phyloP scores from a whole-genome alignment of 1,284 basidiomycete genomes.

The Microbotryum violaceum region DNA sequence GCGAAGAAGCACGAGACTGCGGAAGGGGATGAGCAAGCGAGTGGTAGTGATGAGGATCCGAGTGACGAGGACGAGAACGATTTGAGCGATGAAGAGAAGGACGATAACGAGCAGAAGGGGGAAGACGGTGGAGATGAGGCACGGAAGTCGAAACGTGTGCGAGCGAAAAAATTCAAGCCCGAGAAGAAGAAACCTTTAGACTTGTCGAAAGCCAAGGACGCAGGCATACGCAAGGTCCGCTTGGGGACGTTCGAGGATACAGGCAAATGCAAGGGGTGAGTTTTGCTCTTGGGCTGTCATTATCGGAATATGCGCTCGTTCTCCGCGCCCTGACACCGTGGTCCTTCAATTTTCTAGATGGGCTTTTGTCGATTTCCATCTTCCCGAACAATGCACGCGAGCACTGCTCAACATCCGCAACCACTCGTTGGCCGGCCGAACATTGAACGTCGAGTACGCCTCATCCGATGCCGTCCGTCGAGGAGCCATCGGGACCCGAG shows the following conservation, averaged over 20 bases:
- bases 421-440: conserved; percentile 71
- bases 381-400: conserved; percentile 66
- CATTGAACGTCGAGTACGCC: conserved; percentile 81
- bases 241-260: conserved; percentile 94
- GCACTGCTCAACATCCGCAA: conserved; percentile 78
- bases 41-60: conserved; percentile 21
- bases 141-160: background rate
- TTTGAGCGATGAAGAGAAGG: conserved; percentile 7
- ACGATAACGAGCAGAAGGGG: conserved; percentile 10
- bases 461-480: conserved; percentile 73
- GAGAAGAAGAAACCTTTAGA: conserved; percentile 16
- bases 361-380: conserved; percentile 88
- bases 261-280: conserved; percentile 88
- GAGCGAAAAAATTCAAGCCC: conserved; percentile 12
- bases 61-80: conserved; percentile 12
- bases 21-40: conserved; percentile 41
- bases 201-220: conserved; percentile 31
- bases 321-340: background rate
- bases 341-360: conserved; percentile 52
- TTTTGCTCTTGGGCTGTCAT: background rate
- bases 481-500: conserved; percentile 43
- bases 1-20: conserved; percentile 9
- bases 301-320: background rate
- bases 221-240: conserved; percentile 78
- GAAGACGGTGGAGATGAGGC: no score